These are phyloP conservation scores for Hypericum perforatum DNA, from an alignment of 345 rosid genomes.

Conservation along the genomic window DNA sequence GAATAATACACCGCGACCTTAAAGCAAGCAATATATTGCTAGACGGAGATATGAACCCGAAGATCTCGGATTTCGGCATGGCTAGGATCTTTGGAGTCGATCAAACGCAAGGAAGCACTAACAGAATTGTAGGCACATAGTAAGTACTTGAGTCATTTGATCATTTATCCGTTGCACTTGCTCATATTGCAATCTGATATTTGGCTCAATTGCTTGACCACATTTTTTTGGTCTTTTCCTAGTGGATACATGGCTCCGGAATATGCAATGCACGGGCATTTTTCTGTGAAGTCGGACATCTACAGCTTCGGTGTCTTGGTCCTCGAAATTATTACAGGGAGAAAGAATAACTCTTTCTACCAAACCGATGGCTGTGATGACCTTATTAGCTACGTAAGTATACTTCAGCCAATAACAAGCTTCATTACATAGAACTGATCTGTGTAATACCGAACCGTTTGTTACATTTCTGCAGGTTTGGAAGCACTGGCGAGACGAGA, in stretches of 20 bases:
- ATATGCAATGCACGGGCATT: slow-evolving; percentile 12
- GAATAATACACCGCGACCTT: slow-evolving; percentile 1
- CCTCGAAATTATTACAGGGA: slow-evolving; percentile 2
- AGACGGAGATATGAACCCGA: slow-evolving; percentile 14
- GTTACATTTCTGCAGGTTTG: too few relatives aligned
- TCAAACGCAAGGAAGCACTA: slow-evolving; percentile 8
- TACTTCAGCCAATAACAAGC: background rate
- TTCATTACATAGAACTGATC: too few relatives aligned
- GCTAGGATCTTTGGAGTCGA: slow-evolving; percentile 13
- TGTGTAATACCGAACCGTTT: too few relatives aligned
- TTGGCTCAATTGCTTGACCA: background rate
- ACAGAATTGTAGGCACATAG: slow-evolving; percentile 17
- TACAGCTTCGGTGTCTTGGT: slow-evolving; percentile 17
- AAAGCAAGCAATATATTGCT: slow-evolving; percentile 15
- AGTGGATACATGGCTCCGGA: slow-evolving; percentile 21
- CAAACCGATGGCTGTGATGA: too few relatives aligned
- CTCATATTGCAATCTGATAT: too few relatives aligned
- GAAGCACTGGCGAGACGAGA: too few relatives aligned
- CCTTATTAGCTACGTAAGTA: slow-evolving; percentile 15
- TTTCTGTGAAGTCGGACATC: slow-evolving; percentile 17
- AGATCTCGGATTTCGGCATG: slow-evolving; percentile 17
- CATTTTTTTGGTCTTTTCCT: too few relatives aligned
- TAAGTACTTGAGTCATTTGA: background rate
- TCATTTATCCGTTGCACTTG: background rate
- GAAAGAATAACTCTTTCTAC: too few relatives aligned